Evolutionary conservation across 148 eudicot genomes (phyloP).

Genomic region (Cornus controversa): DNA sequence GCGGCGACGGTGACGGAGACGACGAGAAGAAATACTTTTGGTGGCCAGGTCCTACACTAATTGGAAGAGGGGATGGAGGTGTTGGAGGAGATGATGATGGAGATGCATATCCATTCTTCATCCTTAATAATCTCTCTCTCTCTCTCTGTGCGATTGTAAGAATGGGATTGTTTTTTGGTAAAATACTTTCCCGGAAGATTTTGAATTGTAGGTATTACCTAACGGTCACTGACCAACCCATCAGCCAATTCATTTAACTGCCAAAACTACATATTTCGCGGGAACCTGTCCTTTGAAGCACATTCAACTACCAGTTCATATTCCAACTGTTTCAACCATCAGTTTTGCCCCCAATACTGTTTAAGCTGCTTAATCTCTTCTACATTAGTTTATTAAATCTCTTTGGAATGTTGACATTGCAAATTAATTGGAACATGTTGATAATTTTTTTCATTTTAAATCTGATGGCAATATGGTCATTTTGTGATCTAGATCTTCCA

Average conservation of each 20-base stretch:
- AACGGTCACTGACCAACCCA: slow-evolving; percentile 16
- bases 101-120: slow-evolving; percentile 27
- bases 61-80: slow-evolving; percentile 39
- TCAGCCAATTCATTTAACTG: not conserved
- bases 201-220: slow-evolving; percentile 36
- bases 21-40: slow-evolving; percentile 29
- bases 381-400: not conserved
- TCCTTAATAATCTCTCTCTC: slow-evolving; percentile 9
- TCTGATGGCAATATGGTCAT: too few species aligned
- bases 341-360: not conserved
- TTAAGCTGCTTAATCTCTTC: not conserved
- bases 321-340: not conserved
- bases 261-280: not conserved
- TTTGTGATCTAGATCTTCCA: not conserved
- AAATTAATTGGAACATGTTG: too few species aligned
- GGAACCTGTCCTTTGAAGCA: not conserved
- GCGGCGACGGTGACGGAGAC: slow-evolving; percentile 32
- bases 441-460: too few species aligned
- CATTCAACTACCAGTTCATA: not conserved
- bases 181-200: not conserved
- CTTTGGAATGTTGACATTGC: not conserved
- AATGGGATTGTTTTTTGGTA: not conserved
- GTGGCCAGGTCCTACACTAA: slow-evolving; percentile 39
- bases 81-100: slow-evolving; percentile 38
- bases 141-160: not conserved